Base-by-base conservation (phyloP, 805 yeast genomes). In the Saccharomycopsis sp. region DNA sequence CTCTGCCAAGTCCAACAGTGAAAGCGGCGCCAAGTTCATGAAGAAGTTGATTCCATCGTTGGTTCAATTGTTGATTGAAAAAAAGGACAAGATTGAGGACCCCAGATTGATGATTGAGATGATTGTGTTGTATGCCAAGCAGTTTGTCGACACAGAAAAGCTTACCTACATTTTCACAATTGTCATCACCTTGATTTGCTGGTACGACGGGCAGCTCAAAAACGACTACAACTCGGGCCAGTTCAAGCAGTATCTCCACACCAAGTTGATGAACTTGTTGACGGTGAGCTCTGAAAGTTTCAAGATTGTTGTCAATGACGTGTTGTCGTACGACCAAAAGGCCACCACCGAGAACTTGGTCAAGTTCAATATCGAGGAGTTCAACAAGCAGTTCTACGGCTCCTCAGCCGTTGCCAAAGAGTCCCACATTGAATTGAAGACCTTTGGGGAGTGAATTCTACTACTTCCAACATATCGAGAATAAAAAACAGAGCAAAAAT, bases 31-130 rank as follows among this genome's bases (percentile, higher is more conserved):
- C 4, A 41, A 50, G 3, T 55, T 71, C 1, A 59, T 77, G 29
- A 65, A 66, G 41, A 59, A 58, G 12, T 53, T 75, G 21, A 56
- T 81, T 2, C 71, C 76, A 6, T 59, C 60, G 26, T 51, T 76
- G 12, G 59, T 76, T 1, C 46, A 60, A 44, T 53, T 23, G 51
- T 56, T 36, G 30, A 48, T 46, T 19, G 50, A 61, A 48, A 51
- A n/a, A 48, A 48, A 42, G 2, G 45, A 46, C 2, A 36, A 48
- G 17, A 35, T 49, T 13, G 51, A 52, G 4, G 68, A 63, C 26
- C 69, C 60, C 13, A 56, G 68, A 48, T 43, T 68, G 13, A 55
- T 64, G 4, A 56, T 76, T 38, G 83, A 77, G 45, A 61, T 76
- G 18, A 52, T 78, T 34, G 57, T 69, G 4, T 51, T 67, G 12